A percentile compares a stretch with the other conserved stretches of the same genome.
These are phyloP conservation scores for Colletotrichum acutatum DNA, from an alignment of 2,329 filamentous ascomycete genomes.

Conservation along the genomic window DNA sequence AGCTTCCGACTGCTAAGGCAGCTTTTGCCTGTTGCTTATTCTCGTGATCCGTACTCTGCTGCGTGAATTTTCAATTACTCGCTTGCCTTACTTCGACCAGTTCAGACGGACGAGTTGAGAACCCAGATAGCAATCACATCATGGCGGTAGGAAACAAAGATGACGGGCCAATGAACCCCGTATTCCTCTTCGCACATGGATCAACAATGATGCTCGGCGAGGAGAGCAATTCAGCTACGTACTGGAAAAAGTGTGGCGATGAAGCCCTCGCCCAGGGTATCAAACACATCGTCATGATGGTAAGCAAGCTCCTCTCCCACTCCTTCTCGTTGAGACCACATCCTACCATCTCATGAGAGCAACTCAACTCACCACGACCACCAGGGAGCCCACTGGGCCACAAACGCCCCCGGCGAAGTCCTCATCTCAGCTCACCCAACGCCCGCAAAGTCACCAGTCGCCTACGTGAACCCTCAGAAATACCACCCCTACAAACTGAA, in stretches of 20 bases:
- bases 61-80: neutral
- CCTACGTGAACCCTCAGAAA: slow-evolving; percentile 74
- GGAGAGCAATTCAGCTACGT: slow-evolving; percentile 68
- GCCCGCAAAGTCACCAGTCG: slow-evolving; percentile 71
- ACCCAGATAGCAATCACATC: neutral
- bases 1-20: neutral
- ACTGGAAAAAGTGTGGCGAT: slow-evolving; percentile 75
- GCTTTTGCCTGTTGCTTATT: neutral
- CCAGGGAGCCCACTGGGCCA: slow-evolving; percentile 75
- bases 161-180: slow-evolving; percentile 54
- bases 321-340: neutral
- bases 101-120: neutral
- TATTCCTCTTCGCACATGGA: slow-evolving; percentile 77
- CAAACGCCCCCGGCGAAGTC: slow-evolving; percentile 60
- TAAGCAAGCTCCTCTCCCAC: slow-evolving; percentile 40
- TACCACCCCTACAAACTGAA: slow-evolving; percentile 71
- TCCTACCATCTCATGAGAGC: neutral
- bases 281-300: slow-evolving; percentile 75
- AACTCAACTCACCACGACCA: slow-evolving; percentile 6
- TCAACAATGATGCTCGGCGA: slow-evolving; percentile 79
- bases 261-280: slow-evolving; percentile 68
- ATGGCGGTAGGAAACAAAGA: slow-evolving; percentile 25
- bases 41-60: neutral
- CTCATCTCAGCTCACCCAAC: slow-evolving; percentile 70
- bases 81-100: neutral